Conservation (phyloP, 1,284 basidiomycete species). For the Leucoagaricus sp. region DNA sequence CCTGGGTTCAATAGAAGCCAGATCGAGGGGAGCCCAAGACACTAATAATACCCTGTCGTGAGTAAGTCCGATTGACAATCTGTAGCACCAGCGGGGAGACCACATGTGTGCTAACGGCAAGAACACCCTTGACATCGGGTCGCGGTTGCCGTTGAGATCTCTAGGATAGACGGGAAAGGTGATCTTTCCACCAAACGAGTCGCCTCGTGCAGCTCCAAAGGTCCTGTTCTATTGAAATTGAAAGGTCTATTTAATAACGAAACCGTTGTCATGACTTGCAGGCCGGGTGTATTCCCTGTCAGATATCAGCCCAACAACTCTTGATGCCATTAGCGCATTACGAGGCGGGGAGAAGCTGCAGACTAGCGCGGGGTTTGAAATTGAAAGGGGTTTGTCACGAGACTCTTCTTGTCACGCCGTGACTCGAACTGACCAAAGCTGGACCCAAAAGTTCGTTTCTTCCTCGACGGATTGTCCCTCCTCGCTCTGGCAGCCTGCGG, state of each 20-base stretch:
- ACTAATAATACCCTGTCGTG: constrained; percentile 4
- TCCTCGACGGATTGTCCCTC: too few relatives aligned
- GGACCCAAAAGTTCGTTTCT: too few relatives aligned
- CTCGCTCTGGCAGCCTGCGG: too few relatives aligned
- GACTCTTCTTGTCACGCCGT: too few relatives aligned
- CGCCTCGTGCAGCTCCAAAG: constrained; percentile 1
- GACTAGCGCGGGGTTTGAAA: too few relatives aligned
- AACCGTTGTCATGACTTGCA: not conserved
- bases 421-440: too few relatives aligned
- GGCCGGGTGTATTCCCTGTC: not conserved
- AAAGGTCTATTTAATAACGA: not conserved
- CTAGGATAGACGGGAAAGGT: not conserved
- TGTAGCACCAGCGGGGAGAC: not conserved
- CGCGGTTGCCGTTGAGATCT: not conserved
- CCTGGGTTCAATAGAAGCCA: constrained; percentile 12
- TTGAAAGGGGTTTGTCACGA: too few relatives aligned
- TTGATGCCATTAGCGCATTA: too few relatives aligned
- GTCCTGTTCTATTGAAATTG: not conserved
- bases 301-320: too few relatives aligned
- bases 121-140: constrained; percentile 1
- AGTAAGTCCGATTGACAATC: not conserved
- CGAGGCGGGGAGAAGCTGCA: too few relatives aligned
- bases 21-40: not conserved
- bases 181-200: not conserved
- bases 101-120: constrained; percentile 6